Percentiles rank a stretch among this genome's conserved stretches.
phyloP scores from a whole-genome alignment of 768 basidiomycete genomes.

The Tylopilus sp. region DNA sequence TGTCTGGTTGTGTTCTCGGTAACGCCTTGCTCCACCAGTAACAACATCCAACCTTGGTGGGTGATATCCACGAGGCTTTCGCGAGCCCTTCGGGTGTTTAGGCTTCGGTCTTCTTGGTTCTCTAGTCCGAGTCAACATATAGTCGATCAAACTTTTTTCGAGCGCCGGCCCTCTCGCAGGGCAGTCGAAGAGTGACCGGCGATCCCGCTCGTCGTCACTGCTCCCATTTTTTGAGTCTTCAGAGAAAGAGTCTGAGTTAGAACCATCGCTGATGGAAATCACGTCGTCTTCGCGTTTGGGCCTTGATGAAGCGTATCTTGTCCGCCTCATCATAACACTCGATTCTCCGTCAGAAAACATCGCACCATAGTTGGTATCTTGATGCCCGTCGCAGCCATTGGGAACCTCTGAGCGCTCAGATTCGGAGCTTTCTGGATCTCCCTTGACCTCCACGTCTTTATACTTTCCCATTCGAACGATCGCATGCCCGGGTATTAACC shows the following conservation, averaged over 20 bases:
- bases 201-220: slow-evolving; percentile 33
- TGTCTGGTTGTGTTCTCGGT: slow-evolving; percentile 37
- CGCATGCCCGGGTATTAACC: slow-evolving; percentile 51
- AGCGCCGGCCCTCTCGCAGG: slow-evolving; percentile 23
- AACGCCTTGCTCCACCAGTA: slow-evolving; percentile 34
- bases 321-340: slow-evolving; percentile 23
- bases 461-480: slow-evolving; percentile 37
- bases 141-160: slow-evolving; percentile 58
- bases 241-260: slow-evolving; percentile 4
- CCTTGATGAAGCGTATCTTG: slow-evolving; percentile 6
- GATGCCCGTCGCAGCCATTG: slow-evolving; percentile 1
- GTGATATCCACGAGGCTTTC: slow-evolving; percentile 9
- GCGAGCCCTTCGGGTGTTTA: slow-evolving; percentile 12
- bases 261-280: slow-evolving; percentile 24
- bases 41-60: slow-evolving; percentile 34
- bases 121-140: slow-evolving; percentile 56
- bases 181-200: slow-evolving; percentile 31
- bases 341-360: slow-evolving; percentile 13
- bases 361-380: background rate
- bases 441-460: slow-evolving; percentile 44
- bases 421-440: slow-evolving; percentile 63
- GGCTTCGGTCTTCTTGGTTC: slow-evolving; percentile 12
- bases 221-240: slow-evolving; percentile 14
- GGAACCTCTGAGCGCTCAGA: slow-evolving; percentile 14
- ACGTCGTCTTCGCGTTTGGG: slow-evolving; percentile 6